Percentiles rank a stretch among this genome's conserved stretches.
These are phyloP conservation scores for Starmerella vaccinii DNA, from an alignment of 805 yeast genomes.

Conservation along the genomic window DNA sequence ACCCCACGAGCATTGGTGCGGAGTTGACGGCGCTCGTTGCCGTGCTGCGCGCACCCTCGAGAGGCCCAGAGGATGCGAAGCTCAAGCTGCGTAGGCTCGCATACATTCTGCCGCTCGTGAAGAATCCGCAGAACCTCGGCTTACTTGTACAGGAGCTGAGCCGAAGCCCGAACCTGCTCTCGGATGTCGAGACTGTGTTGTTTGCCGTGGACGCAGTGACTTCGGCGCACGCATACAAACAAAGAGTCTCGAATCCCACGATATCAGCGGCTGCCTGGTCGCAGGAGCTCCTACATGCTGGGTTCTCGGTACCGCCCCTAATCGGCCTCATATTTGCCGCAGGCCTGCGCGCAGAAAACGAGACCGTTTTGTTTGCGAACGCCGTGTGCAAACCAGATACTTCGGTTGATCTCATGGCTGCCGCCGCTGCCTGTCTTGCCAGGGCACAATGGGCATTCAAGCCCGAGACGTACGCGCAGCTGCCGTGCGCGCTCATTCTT, in stretches of 20 bases:
- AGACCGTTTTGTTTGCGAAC: constrained; percentile 3
- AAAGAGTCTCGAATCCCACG: constrained; percentile 21
- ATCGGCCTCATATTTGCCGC: constrained; percentile 14
- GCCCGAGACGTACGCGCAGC: background rate
- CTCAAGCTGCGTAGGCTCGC: constrained; percentile 11
- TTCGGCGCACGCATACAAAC: constrained; percentile 20
- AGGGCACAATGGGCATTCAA: constrained; percentile 19
- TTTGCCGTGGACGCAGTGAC: constrained; percentile 19
- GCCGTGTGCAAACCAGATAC: background rate
- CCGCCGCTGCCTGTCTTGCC: constrained; percentile 15
- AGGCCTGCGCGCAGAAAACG: constrained; percentile 11
- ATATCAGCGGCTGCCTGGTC: constrained; percentile 15
- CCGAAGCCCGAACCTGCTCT: constrained; percentile 8
- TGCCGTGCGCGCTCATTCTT: constrained; percentile 10
- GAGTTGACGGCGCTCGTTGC: constrained; percentile 9
- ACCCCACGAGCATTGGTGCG: constrained; percentile 1
- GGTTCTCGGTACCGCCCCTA: constrained; percentile 13
- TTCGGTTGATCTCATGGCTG: background rate
- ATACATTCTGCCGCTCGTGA: constrained; percentile 20
- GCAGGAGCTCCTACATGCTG: background rate
- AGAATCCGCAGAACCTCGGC: constrained; percentile 21
- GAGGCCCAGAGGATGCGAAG: background rate
- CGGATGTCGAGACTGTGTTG: background rate
- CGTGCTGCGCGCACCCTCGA: constrained; percentile 9
- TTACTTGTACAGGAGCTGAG: constrained; percentile 18